Base-by-base conservation (phyloP, 2,329 filamentous ascomycete genomes). In the Colletotrichum karsti region DNA sequence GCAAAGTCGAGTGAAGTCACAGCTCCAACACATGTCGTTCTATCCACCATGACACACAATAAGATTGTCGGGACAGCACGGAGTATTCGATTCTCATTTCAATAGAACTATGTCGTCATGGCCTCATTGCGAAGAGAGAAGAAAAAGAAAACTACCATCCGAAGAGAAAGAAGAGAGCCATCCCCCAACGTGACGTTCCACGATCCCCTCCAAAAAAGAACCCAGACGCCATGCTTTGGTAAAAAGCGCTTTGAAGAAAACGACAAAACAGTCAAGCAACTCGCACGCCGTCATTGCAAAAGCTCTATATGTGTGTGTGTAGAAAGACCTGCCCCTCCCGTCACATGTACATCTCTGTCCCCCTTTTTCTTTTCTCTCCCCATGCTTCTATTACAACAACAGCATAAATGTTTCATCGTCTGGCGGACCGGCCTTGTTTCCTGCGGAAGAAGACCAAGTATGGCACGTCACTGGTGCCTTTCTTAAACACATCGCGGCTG, bases 391-490 rank as follows among this genome's bases (percentile, higher is more conserved):
- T 58, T 64, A 65, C 50, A 24, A 59, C 30, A 18, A 26, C 35
- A 7, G 8, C 15, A 13, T n/a, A 12, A 50, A 15, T 12, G 5
- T 10, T 33, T 68, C 61, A 65, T 5, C 65, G 22, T 35, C 60
- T 51, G 1, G 54, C 39, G 10, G 61, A 33, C n/a, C 53, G 65
- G 10, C 65, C 54, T 13, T 72, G 72, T 66, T 84, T 83, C 41
- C 81, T 76, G 58, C 80, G 74, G 71, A 83, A 85, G 73, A 83
- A 85, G 8, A 83, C 77, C 53, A 86, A 74, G 62, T 86, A 86
- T 20, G 84, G 84, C 39, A 84, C 81, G n/a, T 77, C 72, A 18
- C 79, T 77, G 22, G 73, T 69, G 8, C 76, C 76, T 10, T 75
- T 74, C 70, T 80, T 77, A 69, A 84, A 83, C 10, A 85, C 77